phyloP scores from a whole-genome alignment of 768 basidiomycete genomes.

The Lanmaoa rubissima region DNA sequence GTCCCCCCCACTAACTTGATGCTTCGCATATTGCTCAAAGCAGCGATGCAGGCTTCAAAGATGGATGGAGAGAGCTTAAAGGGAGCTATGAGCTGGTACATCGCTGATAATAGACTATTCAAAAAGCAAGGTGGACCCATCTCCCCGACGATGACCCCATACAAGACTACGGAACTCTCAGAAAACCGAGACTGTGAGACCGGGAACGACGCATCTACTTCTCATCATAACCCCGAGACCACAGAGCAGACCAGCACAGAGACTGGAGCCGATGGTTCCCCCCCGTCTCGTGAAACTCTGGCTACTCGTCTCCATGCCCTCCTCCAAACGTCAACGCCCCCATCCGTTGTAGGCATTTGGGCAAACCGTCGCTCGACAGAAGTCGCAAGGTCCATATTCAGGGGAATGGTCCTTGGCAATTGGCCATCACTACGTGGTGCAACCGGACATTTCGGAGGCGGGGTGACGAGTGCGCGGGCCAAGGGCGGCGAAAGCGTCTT shows the following conservation, averaged over 20 bases:
- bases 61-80: slow-evolving; percentile 52
- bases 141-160: slow-evolving; percentile 4
- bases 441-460: slow-evolving; percentile 38
- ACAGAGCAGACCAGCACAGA: neutral
- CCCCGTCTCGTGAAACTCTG: slow-evolving; percentile 9
- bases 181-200: neutral
- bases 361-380: slow-evolving; percentile 43
- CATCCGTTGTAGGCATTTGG: slow-evolving; percentile 44
- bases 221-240: neutral
- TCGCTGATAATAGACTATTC: slow-evolving; percentile 20
- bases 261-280: neutral
- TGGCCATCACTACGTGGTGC: slow-evolving; percentile 43
- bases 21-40: slow-evolving; percentile 58
- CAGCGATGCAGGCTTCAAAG: slow-evolving; percentile 52
- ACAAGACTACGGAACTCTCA: neutral
- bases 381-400: slow-evolving; percentile 52
- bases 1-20: slow-evolving; percentile 54
- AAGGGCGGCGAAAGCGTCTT: slow-evolving; percentile 14
- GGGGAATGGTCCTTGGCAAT: slow-evolving; percentile 55
- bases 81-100: slow-evolving; percentile 40
- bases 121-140: slow-evolving; percentile 16
- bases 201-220: neutral
- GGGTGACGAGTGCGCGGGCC: slow-evolving; percentile 16
- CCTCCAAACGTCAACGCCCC: slow-evolving; percentile 24
- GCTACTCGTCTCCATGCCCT: slow-evolving; percentile 9